Base-by-base conservation (phyloP, 805 yeast species). In the Candida awuae region DNA sequence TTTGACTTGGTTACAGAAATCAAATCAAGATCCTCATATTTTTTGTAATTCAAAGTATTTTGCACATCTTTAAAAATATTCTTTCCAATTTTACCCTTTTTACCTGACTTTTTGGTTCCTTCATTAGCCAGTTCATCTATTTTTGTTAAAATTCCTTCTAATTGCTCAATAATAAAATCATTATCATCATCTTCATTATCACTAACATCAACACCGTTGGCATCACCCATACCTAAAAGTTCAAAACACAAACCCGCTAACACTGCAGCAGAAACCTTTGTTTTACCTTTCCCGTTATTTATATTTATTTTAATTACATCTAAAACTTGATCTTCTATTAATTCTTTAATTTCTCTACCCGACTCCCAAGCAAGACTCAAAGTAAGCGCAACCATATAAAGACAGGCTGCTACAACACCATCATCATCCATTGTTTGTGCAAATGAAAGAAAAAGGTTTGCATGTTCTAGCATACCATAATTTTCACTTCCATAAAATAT, bases 51-150 rank as follows among this genome's bases (percentile, higher is more conserved):
- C 9, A 78, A 59, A 0, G 81, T 75, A 27, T 58, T 58, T 29
- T 69, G 55, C 15, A 77, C 74, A 43, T 79, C 81, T 51, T 78
- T 65, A 55, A 78, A 75, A 1, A 79, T 65, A 1, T 84, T 71
- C 44, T 75, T 73, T 19, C 74, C 64, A 28, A 71, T 76, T 43
- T 75, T 79, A 44, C 77, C 84, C 51, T 73, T 75, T 48, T 80
- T 80, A 20, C 80, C 71, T 3, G 77, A 53, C 37, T 67, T 73
- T 42, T 77, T 77, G 5, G 78, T 63, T 0, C 82, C 72, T 17
- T 72, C 68, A 31, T 66, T 69, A 1, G 73, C 59, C 31, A 78
- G 59, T 26, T 66, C 58, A 19, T 63, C 61, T 22, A 74, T 54
- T 4, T 62, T 62, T 16, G 56, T 51, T 22, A 62, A 54, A 8